phyloP scores from a whole-genome alignment of 139 green algal genomes.

The Chlorella sp. region DNA sequence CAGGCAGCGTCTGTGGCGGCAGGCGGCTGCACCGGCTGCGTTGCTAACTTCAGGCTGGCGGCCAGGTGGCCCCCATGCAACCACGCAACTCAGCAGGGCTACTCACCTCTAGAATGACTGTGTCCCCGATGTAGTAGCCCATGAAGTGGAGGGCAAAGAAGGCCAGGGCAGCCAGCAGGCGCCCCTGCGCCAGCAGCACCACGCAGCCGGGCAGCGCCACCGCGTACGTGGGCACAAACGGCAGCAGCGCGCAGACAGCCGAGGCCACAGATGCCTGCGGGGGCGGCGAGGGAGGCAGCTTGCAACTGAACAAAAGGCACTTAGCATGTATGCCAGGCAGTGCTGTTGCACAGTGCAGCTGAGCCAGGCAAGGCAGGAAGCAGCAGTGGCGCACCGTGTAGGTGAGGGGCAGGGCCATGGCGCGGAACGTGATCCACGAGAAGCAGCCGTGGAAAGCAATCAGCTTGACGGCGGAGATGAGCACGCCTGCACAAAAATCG shows the following conservation, averaged over 20 bases:
- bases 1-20: too few relatives aligned
- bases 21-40: too few relatives aligned
- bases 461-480: constrained; percentile 72
- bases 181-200: constrained; percentile 59
- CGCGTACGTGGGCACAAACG: constrained; percentile 64
- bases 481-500: too few relatives aligned
- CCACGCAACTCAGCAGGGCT: not conserved
- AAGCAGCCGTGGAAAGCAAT: constrained; percentile 72
- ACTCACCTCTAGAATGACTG: constrained; percentile 55
- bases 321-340: too few relatives aligned
- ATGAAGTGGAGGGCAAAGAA: constrained; percentile 58
- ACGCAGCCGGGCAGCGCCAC: constrained; percentile 63
- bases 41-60: too few relatives aligned
- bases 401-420: constrained; percentile 58
- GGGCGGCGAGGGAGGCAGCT: not conserved
- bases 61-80: too few relatives aligned
- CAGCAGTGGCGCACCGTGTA: constrained; percentile 41
- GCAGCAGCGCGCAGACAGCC: constrained; percentile 61
- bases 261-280: constrained; percentile 39
- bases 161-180: constrained; percentile 18
- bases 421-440: constrained; percentile 65
- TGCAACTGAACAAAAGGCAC: not conserved
- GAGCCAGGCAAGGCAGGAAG: not conserved
- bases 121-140: constrained; percentile 65
- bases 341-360: not conserved